Base-by-base conservation (phyloP, 2,329 filamentous ascomycete species). In the Capronia epimyces region DNA sequence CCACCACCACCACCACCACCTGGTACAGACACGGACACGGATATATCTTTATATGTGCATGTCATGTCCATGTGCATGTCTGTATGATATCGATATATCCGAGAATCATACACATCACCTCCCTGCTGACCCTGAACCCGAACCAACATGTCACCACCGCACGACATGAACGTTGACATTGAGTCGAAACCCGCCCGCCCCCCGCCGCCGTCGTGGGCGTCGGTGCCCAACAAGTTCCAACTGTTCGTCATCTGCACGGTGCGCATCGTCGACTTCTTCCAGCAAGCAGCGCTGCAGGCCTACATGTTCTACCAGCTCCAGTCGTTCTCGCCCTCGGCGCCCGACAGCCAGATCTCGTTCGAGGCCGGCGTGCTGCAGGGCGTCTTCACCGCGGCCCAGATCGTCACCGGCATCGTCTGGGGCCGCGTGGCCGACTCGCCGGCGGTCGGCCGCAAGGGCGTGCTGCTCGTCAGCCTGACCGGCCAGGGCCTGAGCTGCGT, bases 221-320 rank as follows among this genome's bases (percentile, higher is more conserved):
- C 82, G 12, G 59, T 90, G 1, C 87, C 87, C 0, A 74, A 78
- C 49, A 89, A 87, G 65, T 73, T 78, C 39, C 86, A 90, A 67
- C 76, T 90, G 13, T 67, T 82, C 27, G 79, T 90, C 42, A 75
- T 90, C 37, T 86, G 82, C 0, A 69, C 89, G 31, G 81, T 86
- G n/a, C 79, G 87, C 15, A 71, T 90, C 20, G 86, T 83, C 20
- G 87, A 90, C 63, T 86, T 86, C n/a, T 72, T 90, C 37, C 83
- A 85, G 0, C 84, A 88, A 62, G 87, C 84, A 0, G 83, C 80
- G 9, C 66, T 86, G 7, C 75, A 83, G 67, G 76, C 83, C 1
- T 89, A 89, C 68, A 83, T 89, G 74, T 89, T 84, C 68, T 89
- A 88, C 66, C 85, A 88, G 64, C 75, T 91, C 20, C 80, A 81